Percentiles rank a stretch among this genome's conserved stretches.
phyloP scores from a whole-genome alignment of 2,329 filamentous ascomycete species.

The Diaporthe caulivora region DNA sequence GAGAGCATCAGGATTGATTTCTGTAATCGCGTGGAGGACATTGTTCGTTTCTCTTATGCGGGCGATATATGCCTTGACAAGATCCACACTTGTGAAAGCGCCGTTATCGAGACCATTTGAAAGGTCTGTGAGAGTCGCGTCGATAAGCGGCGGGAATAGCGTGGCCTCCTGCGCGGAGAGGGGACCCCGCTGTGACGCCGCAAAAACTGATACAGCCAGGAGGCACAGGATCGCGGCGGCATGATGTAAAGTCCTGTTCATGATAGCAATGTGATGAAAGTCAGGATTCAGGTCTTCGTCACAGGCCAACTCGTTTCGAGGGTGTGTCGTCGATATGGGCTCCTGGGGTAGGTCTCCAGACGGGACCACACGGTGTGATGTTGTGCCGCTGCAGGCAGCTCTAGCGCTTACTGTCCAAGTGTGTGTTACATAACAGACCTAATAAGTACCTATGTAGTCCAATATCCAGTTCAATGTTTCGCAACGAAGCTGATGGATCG shows the following conservation, averaged over 20 bases:
- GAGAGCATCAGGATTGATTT: slow-evolving; percentile 53
- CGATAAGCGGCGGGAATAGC: slow-evolving; percentile 47
- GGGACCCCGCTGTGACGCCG: not conserved
- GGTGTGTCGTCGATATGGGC: not conserved
- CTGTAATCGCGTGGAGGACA: slow-evolving; percentile 49
- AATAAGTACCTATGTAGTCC: no score
- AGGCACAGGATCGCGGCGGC: not conserved
- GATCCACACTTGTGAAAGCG: slow-evolving; percentile 40
- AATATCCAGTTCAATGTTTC: no score
- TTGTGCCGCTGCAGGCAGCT: not conserved
- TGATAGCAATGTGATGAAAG: not conserved
- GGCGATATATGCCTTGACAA: slow-evolving; percentile 43
- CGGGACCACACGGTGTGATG: not conserved
- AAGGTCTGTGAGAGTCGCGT: slow-evolving; percentile 51
- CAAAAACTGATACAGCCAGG: not conserved
- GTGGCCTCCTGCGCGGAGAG: not conserved
- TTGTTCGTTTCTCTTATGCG: slow-evolving; percentile 45
- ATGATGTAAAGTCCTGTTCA: not conserved
- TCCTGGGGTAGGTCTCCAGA: no score
- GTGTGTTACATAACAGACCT: no score
- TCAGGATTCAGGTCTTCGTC: not conserved
- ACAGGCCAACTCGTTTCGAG: not conserved
- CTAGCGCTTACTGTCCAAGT: not conserved
- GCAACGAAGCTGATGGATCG: no score
- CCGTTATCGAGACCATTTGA: slow-evolving; percentile 46